These are phyloP conservation scores for Trichosporon inkin DNA, from an alignment of 1,284 basidiomycete genomes.

Conservation along the genomic window DNA sequence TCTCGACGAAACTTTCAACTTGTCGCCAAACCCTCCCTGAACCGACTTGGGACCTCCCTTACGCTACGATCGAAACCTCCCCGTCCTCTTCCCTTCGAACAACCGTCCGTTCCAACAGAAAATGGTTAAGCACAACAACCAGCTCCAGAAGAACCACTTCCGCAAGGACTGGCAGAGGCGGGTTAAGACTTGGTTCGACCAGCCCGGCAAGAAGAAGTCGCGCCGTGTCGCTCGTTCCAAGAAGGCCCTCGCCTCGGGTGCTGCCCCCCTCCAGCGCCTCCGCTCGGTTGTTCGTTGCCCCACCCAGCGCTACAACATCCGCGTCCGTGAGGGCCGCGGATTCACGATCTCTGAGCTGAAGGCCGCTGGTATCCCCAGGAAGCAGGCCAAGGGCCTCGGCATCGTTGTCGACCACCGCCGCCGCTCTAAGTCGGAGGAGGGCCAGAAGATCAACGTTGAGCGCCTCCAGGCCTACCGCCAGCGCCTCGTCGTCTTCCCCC, in stretches of 20 bases:
- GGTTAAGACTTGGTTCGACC: constrained; percentile 68
- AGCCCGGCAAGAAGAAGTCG: constrained; percentile 96
- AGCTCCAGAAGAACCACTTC: constrained; percentile 92
- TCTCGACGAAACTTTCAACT: background rate
- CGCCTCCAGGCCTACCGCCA: constrained; percentile 90
- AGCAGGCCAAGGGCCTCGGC: constrained; percentile 88
- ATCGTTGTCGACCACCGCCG: constrained; percentile 97
- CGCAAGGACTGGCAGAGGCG: constrained; percentile 83
- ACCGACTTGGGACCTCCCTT: background rate
- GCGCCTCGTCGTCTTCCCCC: constrained; percentile 78
- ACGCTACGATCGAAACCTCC: background rate
- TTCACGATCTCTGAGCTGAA: constrained; percentile 95
- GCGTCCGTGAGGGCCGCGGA: constrained; percentile 93
- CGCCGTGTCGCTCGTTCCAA: constrained; percentile 87
- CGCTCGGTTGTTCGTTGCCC: constrained; percentile 96
- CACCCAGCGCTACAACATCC: constrained; percentile 98
- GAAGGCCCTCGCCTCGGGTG: constrained; percentile 88
- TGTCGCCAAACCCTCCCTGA: background rate
- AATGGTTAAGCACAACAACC: constrained; percentile 48
- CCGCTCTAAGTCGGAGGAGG: constrained; percentile 96
- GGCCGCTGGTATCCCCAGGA: constrained; percentile 90
- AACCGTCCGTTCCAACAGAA: constrained; percentile 11
- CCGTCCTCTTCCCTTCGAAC: background rate
- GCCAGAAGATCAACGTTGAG: constrained; percentile 92
- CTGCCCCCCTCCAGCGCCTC: constrained; percentile 84